Evolutionary conservation across 441 rosid species (phyloP).

Genomic region (Populus hybrid): DNA sequence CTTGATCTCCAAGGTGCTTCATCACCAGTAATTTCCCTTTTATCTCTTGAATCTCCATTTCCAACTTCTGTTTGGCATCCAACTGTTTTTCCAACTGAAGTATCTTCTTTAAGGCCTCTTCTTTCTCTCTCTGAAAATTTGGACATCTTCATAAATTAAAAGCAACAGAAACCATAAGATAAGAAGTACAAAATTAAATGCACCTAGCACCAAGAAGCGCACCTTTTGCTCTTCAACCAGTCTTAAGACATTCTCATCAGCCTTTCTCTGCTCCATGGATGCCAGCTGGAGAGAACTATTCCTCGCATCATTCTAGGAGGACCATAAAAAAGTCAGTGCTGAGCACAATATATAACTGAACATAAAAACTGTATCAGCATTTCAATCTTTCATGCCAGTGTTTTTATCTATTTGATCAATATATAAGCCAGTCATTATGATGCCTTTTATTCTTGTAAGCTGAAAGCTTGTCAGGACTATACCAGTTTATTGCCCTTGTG

Average conservation of each 20-base stretch:
- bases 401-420: neutral
- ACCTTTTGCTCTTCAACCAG: slow-evolving; percentile 88
- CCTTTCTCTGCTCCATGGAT: slow-evolving; percentile 70
- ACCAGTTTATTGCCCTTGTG: neutral
- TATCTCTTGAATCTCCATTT: slow-evolving; percentile 84
- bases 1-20: slow-evolving; percentile 77
- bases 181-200: neutral
- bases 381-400: neutral
- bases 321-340: slow-evolving; percentile 21
- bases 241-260: slow-evolving; percentile 69
- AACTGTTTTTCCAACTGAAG: slow-evolving; percentile 69
- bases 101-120: slow-evolving; percentile 57
- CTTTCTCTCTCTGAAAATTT: slow-evolving; percentile 72
- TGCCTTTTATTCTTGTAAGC: slow-evolving; percentile 3
- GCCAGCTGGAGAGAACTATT: slow-evolving; percentile 71
- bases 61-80: slow-evolving; percentile 72
- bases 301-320: slow-evolving; percentile 55
- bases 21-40: slow-evolving; percentile 82
- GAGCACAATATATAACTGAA: slow-evolving; percentile 7
- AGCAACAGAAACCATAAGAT: slow-evolving; percentile 4
- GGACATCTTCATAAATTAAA: slow-evolving; percentile 8
- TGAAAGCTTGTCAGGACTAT: neutral
- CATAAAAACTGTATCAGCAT: slow-evolving; percentile 1
- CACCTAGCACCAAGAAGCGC: neutral
- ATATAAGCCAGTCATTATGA: neutral